Percentiles rank a stretch among this genome's conserved stretches.
These are phyloP conservation scores for Alternaria arborescens DNA, from an alignment of 2,329 filamentous ascomycete species.

Conservation along the genomic window DNA sequence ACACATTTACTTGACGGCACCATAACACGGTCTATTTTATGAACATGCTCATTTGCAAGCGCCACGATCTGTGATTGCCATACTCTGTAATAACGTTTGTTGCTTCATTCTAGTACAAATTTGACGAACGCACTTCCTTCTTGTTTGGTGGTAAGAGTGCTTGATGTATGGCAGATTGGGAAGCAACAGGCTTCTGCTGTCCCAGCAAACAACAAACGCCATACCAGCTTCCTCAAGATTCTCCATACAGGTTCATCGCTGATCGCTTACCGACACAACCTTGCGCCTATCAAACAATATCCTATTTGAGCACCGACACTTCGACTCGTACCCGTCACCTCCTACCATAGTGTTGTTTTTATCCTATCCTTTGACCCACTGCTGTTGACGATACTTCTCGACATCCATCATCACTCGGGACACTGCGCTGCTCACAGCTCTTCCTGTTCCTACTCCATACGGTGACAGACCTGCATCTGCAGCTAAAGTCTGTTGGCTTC, in stretches of 20 bases:
- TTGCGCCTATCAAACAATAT: constrained; percentile 11
- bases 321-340: background rate
- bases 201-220: constrained; percentile 9
- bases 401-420: background rate
- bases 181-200: background rate
- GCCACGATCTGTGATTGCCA: background rate
- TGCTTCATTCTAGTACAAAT: background rate
- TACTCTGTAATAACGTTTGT: background rate
- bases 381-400: background rate
- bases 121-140: background rate
- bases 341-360: background rate
- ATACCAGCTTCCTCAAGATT: background rate
- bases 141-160: background rate
- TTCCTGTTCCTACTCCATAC: background rate
- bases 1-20: background rate
- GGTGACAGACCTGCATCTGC: background rate
- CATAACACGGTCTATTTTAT: background rate
- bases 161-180: background rate
- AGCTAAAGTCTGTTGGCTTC: constrained; percentile 4
- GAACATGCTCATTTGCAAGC: background rate
- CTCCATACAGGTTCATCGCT: background rate
- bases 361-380: background rate
- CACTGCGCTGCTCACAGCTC: background rate
- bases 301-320: constrained; percentile 12
- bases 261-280: constrained; percentile 1